Percentiles rank a stretch among this genome's conserved stretches.
phyloP scores from a whole-genome alignment of 345 rosid genomes.

The Syzygium grande region DNA sequence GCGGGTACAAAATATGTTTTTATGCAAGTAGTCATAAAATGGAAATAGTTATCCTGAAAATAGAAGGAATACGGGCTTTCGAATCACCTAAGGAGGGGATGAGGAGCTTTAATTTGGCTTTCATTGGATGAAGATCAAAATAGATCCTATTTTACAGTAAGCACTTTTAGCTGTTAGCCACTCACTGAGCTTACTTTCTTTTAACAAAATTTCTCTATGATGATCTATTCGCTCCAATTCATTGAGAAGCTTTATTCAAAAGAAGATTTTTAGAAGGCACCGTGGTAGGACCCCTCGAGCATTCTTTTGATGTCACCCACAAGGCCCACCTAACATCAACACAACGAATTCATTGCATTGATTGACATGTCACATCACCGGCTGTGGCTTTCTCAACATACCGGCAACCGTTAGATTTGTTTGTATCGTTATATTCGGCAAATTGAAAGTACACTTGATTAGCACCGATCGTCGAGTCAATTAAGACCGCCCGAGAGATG shows the following conservation, averaged over 20 bases:
- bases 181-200: background rate
- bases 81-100: too few species aligned
- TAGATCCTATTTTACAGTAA: too few species aligned
- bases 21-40: background rate
- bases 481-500: background rate
- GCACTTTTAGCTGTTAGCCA: background rate
- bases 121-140: too few species aligned
- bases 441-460: background rate
- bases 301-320: background rate
- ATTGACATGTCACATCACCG: background rate
- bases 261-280: background rate
- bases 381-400: background rate
- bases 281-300: background rate
- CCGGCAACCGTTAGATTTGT: rapidly evolving
- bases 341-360: background rate
- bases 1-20: background rate
- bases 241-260: background rate
- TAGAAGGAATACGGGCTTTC: too few species aligned
- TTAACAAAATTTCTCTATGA: background rate
- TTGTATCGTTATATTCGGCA: background rate
- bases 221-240: background rate
- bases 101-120: too few species aligned
- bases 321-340: background rate
- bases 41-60: background rate
- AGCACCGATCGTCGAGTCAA: rapidly evolving